These are phyloP conservation scores for Ananas comosus DNA, from an alignment of 176 grass and related monocot species.

Conservation along the genomic window DNA sequence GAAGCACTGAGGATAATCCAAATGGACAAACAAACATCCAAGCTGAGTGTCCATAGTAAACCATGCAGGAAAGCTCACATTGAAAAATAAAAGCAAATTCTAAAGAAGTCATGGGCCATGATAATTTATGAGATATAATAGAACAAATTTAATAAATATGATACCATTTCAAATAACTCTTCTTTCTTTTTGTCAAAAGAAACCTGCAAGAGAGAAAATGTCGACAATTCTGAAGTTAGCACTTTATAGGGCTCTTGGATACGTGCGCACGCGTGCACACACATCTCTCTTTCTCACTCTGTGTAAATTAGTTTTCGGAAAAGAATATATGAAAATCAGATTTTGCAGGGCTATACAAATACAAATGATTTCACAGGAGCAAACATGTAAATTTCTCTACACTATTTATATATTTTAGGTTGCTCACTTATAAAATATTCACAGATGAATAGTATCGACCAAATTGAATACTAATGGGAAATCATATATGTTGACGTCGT, in stretches of 20 bases:
- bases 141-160: background rate
- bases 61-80: constrained; percentile 96
- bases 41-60: constrained; percentile 86
- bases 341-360: too few relatives aligned
- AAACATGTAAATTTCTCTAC: too few relatives aligned
- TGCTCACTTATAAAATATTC: too few relatives aligned
- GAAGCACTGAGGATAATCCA: constrained; percentile 96
- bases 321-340: too few relatives aligned
- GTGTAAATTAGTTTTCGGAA: too few relatives aligned
- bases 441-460: too few relatives aligned
- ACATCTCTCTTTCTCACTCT: too few relatives aligned
- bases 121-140: constrained; percentile 16
- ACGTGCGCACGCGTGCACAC: background rate
- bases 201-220: constrained; percentile 53
- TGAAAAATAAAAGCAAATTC: constrained; percentile 31
- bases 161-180: constrained; percentile 97
- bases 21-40: constrained; percentile 66
- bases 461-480: too few relatives aligned
- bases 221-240: constrained; percentile 22
- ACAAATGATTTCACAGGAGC: too few relatives aligned
- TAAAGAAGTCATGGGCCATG: background rate
- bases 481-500: too few relatives aligned
- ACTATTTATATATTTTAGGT: too few relatives aligned
- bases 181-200: constrained; percentile 97
- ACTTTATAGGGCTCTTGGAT: background rate